Evolutionary conservation across 2,329 filamentous ascomycete species (phyloP), one percentile per base, ranked within the genome.

Genomic region (Alternaria ventricosa): DNA sequence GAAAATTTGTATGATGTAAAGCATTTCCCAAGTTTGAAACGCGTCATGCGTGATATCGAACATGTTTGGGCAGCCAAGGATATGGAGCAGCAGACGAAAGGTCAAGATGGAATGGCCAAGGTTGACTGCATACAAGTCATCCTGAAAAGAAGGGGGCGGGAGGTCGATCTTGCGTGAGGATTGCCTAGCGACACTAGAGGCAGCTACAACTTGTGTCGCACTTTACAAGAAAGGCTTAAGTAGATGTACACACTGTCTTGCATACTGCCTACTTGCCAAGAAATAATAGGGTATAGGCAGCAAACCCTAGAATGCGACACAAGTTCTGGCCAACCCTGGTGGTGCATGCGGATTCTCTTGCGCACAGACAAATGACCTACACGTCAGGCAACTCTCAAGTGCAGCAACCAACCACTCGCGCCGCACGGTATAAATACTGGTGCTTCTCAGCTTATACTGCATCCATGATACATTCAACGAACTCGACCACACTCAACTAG

Each of bases 111-210:
- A 4, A 75, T 75, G 71, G 63, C 63, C 13, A 76, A 70, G 50
- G 68, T 78, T 6, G 75, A 78, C 61, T 78, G 75, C 44, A 78
- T 78, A 33, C 70, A 75, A 54, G 75, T 78, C 30, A 76, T 78
- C 18, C 41, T 73, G 25, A 61, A 54, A 49, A 51, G 64, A 15
- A 66, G 68, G 49, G 74, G 74, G 13, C 62, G 75, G 15, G 75
- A 77, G 53, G 75, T 78, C 1, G 71, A 75, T 53, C 71, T 77
- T 55, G 73, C 71, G 6, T 77, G 56, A 68, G 43, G 8, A 13
- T 41, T 43, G 23, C 23, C 23, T 25, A 25, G 23, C 23, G 23
- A 25, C 23, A 25, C 23, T 25, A 25, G 23, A 8, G 23, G 23
- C 23, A 25, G 23, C 23, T 25, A 25, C 23, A 25, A 25, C 7